Evolutionary conservation across 306 rosid species (phyloP), one percentile per base, ranked within the genome.

Genomic region (Cicer chorassanicum): DNA sequence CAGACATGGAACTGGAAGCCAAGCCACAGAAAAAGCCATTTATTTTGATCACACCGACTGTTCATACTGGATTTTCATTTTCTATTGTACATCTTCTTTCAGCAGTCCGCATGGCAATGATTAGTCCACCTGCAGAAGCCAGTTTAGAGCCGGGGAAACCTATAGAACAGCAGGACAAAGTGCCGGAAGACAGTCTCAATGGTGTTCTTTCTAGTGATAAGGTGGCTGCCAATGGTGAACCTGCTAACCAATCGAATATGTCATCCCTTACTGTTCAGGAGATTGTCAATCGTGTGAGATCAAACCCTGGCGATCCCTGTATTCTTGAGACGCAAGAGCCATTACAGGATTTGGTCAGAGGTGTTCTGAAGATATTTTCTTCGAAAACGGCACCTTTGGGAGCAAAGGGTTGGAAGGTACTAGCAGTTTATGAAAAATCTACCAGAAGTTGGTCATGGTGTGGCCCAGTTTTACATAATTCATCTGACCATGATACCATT

Each of bases 321-420:
- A 89, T 95, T 70, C 98, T 95, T 65, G 99, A 95, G 90, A 95
- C 96, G 1, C 98, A 95, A 82, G 99, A 95, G 80, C 98, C 99
- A 60, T 88, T 92, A 19, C 98, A 92, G 74, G 99, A 95, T 82
- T 86, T 95, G 89, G 97, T 95, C 77, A 92, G 99, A 82, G 99
- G 99, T 74, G 98, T 90, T 83, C 82, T 95, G 72, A 95, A 90
- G 89, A 86, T 92, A 80, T 90, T 95, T 85, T 95, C 98, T 60
- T 92, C 99, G 15, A 95, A 86, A 86, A 90, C 99, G 24, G 98
- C 99, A 12, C 99, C 99, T 15, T 85, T 95, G 60, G 99, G 97
- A 62, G 99, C 90, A 6, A 95, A 95, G 82, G 98, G 93, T 70
- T 95, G 99, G 99, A 95, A 95, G 89, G 80, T 81, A 44, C 89